Base-by-base conservation (phyloP, 176 grass and related monocot genomes). In the Carex scoparia region DNA sequence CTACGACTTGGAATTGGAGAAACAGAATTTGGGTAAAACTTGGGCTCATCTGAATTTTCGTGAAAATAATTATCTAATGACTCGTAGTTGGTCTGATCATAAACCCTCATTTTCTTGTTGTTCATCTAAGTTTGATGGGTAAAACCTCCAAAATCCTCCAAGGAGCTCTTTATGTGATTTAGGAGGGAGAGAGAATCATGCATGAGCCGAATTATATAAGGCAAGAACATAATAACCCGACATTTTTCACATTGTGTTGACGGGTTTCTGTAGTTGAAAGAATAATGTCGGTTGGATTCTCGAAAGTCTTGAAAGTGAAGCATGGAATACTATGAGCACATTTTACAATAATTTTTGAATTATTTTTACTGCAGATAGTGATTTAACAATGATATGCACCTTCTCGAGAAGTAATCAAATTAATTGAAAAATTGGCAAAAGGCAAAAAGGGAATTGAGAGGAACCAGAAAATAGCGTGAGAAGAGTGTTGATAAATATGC, bases 41-140 rank as follows among this genome's bases (percentile, higher is more conserved):
- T 37, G 84, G 61, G 38, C 38, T 40, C 56, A 30, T 79, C 58
- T 14, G 19, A 19, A 42, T 83, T 83, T 44, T 69, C 5, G 2
- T 55, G 74, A 44, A 84, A 81, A 28, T 79, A 70, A 16, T 90
- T 80, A 61, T 86, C 87, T n/a, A 89, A 68, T 68, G 85, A 64
- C 9, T 48, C 85, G 59, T 69, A 87, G 75, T 86, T 72, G 72
- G 74, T 30, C 13, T 83, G 62, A 66, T 87, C 86, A 57, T 86
- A 84, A 77, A 92, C 51, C 85, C 65, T 85, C 68, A 92, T 85
- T 80, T 83, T 92, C 85, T 87, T 90, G 56, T 75, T 53, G 79
- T 97, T 85, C 94, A 94, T 97, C 61, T 27, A 83, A 33, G 42
- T 1, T 78, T 35, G 53, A 79, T 79, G 31, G 30, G 58, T 35